Percentiles rank a stretch among this genome's conserved stretches.
Evolutionary conservation across 2,329 filamentous ascomycete species (phyloP).

Genomic region (Colletotrichum coccodes): DNA sequence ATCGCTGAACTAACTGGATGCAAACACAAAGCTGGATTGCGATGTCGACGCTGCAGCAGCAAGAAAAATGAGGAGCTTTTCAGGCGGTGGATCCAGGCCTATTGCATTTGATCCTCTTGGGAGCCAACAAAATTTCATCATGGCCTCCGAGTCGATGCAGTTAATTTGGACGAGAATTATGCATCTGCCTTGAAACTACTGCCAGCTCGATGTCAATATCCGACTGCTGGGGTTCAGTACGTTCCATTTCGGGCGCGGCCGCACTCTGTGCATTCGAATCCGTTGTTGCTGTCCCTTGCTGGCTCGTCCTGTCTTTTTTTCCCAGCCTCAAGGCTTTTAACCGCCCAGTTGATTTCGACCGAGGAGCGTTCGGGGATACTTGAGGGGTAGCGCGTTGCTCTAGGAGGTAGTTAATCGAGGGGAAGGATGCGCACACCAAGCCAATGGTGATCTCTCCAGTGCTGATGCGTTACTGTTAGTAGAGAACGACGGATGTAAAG

Average conservation of each 20-base stretch:
- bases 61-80: no score
- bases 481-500: no score
- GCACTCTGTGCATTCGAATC: no score
- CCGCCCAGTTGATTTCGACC: neutral
- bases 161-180: no score
- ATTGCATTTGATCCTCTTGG: no score
- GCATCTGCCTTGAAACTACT: neutral
- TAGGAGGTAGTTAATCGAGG: constrained; percentile 32
- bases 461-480: neutral
- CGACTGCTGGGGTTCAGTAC: neutral
- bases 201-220: constrained; percentile 12
- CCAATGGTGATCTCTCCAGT: constrained; percentile 32
- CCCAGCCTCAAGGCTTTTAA: neutral
- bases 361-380: neutral
- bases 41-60: no score
- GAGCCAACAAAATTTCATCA: neutral
- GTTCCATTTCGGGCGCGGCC: no score
- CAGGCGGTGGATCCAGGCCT: no score
- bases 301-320: neutral
- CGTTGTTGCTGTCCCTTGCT: no score
- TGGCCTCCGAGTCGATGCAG: neutral
- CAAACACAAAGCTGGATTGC: neutral
- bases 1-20: no score
- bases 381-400: neutral
- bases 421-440: constrained; percentile 31